phyloP scores from a whole-genome alignment of 2,329 filamentous ascomycete species.

The Colletotrichum viniferum region DNA sequence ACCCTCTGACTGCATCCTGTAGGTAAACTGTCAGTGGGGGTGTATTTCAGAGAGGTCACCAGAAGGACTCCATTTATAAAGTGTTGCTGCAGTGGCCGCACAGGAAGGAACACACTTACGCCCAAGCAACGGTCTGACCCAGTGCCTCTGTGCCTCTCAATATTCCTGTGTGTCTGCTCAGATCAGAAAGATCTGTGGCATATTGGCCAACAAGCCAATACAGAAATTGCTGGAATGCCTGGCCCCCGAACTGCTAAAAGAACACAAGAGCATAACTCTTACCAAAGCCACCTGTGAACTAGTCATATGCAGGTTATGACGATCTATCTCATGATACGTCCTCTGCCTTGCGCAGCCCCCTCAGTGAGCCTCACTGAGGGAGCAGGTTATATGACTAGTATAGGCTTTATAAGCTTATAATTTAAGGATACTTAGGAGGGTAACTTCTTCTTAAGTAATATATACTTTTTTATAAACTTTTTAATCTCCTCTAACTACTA shows the following conservation, averaged over 20 bases:
- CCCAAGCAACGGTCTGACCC: constrained; percentile 1
- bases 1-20: constrained; percentile 4
- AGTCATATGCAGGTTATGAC: constrained; percentile 1
- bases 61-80: neutral
- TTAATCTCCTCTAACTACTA: too few species aligned
- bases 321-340: too few species aligned
- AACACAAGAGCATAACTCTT: constrained; percentile 3
- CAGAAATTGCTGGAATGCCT: constrained; percentile 3
- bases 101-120: neutral
- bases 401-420: too few species aligned
- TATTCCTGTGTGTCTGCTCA: neutral
- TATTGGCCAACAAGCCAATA: constrained; percentile 9
- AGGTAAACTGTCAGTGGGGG: neutral
- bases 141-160: constrained; percentile 1
- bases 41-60: neutral
- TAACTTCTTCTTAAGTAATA: too few species aligned
- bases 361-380: too few species aligned
- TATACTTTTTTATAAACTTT: too few species aligned
- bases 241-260: constrained; percentile 7
- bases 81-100: neutral
- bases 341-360: too few species aligned
- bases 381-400: too few species aligned
- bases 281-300: neutral
- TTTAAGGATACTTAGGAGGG: too few species aligned
- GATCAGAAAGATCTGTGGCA: neutral